Percentiles rank a stretch among this genome's conserved stretches.
Evolutionary conservation across 805 yeast species (phyloP).

Genomic region (Kodamaea hsintzibuensis): DNA sequence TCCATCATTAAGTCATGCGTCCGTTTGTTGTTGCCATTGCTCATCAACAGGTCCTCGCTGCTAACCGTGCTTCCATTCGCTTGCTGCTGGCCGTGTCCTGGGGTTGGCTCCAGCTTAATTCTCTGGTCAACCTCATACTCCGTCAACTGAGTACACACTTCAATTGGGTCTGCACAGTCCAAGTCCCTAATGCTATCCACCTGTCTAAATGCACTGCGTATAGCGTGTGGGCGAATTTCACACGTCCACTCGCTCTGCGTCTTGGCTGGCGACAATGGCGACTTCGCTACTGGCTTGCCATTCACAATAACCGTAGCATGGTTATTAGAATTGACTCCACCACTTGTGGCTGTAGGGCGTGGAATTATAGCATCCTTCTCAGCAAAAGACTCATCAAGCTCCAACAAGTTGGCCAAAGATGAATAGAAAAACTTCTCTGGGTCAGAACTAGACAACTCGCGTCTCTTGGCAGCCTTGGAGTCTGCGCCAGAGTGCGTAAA

Average conservation of each 20-base stretch:
- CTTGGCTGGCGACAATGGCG: slow-evolving; percentile 41
- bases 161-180: slow-evolving; percentile 20
- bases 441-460: slow-evolving; percentile 46
- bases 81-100: neutral
- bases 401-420: slow-evolving; percentile 51
- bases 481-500: slow-evolving; percentile 34
- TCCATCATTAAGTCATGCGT: slow-evolving; percentile 15
- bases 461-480: slow-evolving; percentile 43
- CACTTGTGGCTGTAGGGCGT: slow-evolving; percentile 16
- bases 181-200: slow-evolving; percentile 39
- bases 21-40: slow-evolving; percentile 22
- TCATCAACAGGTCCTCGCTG: slow-evolving; percentile 11
- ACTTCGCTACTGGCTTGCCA: slow-evolving; percentile 19
- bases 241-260: slow-evolving; percentile 40
- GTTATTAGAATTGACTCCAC: slow-evolving; percentile 23
- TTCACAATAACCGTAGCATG: slow-evolving; percentile 23
- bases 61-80: slow-evolving; percentile 13
- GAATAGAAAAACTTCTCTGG: slow-evolving; percentile 52
- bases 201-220: slow-evolving; percentile 48
- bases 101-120: slow-evolving; percentile 4
- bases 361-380: slow-evolving; percentile 18
- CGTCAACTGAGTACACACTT: slow-evolving; percentile 2
- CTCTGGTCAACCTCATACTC: slow-evolving; percentile 4
- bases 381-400: slow-evolving; percentile 41
- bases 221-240: slow-evolving; percentile 46